Base-by-base conservation (phyloP, 2,329 filamentous ascomycete genomes). In the Mycosphaerella sp. region DNA sequence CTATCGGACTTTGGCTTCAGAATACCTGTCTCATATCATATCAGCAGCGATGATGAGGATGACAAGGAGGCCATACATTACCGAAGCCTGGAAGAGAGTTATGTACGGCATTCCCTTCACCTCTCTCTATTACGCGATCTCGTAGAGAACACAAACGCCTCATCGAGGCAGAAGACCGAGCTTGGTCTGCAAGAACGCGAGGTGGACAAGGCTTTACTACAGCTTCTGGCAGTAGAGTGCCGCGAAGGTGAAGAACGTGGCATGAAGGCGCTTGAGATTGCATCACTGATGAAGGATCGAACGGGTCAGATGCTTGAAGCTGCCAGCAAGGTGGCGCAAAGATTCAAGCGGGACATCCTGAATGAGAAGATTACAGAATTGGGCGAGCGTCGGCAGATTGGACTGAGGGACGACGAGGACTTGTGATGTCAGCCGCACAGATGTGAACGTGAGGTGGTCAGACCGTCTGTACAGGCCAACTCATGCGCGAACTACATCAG, bases 1-100 rank as follows among this genome's bases (percentile, higher is more conserved):
- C 84, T 98, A 36, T 91, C 86, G 41, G 93, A 98, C 69, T 98
- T 98, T 67, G 88, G 90, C 46, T 95, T 98, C 69, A 83, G 85
- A 42, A 81, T 98, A 14, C 93, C 95, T 0, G 75, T 96, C 34
- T 81, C 82, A 3, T 51, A 60, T 81, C 81, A 1, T 70, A 74
- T 4, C 70, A 74, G 2, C 0, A 74, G 68, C 53, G 68, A 65
- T 9, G 67, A 71, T 1, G 72, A 74, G 21, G 72, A 71, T 4
- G 73, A 75, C 23, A 66, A 64, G 12, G 69, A 71, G 1, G 69
- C 72, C 3, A 64, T 41, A 3, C 73, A 73, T 3, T 74, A 79
- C 36, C 76, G 78, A 53, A 80, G 79, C 48, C 81, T 95, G 8
- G 89, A 96, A 73, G 89, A 96, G 69, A 72, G 83, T 4, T 95